Evolutionary conservation across 805 yeast genomes (phyloP), one percentile per base, ranked within the genome.

Genomic region (Ogataea ramenticola): DNA sequence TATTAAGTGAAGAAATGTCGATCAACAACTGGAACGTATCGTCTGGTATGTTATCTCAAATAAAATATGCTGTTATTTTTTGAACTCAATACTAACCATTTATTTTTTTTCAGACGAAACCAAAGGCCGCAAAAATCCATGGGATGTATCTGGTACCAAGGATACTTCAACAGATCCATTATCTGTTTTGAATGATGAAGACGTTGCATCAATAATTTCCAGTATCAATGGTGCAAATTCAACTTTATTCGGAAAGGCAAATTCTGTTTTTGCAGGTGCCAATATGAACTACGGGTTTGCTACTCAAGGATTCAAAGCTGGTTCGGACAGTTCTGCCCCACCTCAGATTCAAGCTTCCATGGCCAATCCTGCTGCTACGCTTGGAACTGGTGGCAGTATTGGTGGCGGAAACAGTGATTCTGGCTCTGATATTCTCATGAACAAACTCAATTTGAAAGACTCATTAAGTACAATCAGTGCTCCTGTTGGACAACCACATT

Each of bases 191-290:
- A 51, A 35, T 17, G n/a, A 43, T 16, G 58, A 54, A 30, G 50
- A 59, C 22, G 65, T 61, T 38, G 61, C 59, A 31, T 58, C 63
- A 40, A 57, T 62, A 34, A 62, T 63, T 39, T 62, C 67, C 1
- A 51, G 63, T 20, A 45, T 62, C 40, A 53, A 56, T 42, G 58
- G 55, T 12, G 30, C 44, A 16, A 56, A 49, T 36, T 42, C 55
- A 8, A 50, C 45, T 39, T 33, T 52, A 35, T 52, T 57, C 44
- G 53, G 55, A 3, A 56, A 54, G 42, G 52, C 57, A 26, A 50
- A 53, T 31, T 51, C 59, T 3, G 59, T 60, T 14, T 52, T 58
- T 34, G 60, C 51, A 1, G 54, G 50, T 24, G 38, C 54, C 12
- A 46, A 48, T 27, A 39, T 47, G 17, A 24, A 45, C 12, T 46